Percentiles rank a stretch among this genome's conserved stretches.
phyloP scores from a whole-genome alignment of 2,329 filamentous ascomycete genomes.

The Fusarium globosum region DNA sequence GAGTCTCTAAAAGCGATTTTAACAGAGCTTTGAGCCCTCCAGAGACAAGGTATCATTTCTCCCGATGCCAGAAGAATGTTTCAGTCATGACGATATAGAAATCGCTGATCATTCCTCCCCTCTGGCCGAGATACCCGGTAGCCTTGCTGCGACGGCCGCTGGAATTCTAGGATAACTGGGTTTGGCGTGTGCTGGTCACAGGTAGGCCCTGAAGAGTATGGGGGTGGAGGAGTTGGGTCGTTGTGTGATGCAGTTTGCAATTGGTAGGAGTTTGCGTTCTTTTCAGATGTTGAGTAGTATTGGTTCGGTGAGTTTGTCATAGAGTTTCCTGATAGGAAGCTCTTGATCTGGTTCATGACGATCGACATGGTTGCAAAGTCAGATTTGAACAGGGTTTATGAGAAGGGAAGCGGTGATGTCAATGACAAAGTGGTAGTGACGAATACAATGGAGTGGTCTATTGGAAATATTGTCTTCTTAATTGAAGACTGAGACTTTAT shows the following conservation, averaged over 20 bases:
- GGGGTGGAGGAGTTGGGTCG: not conserved
- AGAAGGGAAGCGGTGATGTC: not conserved
- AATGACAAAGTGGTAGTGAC: not conserved
- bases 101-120: not conserved
- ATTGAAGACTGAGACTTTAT: not conserved
- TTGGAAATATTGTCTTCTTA: not conserved
- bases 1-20: not conserved
- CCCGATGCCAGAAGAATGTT: not conserved
- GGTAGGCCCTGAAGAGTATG: not conserved
- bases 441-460: not conserved
- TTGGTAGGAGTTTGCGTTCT: conserved; percentile 2
- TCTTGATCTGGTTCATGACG: conserved; percentile 9
- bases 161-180: conserved; percentile 16
- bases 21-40: too few relatives aligned
- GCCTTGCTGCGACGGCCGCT: conserved; percentile 13
- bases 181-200: conserved; percentile 1
- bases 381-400: not conserved
- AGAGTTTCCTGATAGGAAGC: conserved; percentile 2
- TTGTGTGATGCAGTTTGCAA: not conserved
- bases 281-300: not conserved
- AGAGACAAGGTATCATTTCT: not conserved
- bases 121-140: not conserved
- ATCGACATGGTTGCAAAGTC: not conserved
- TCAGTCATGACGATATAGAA: conserved; percentile 8
- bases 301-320: not conserved